Base-by-base conservation (phyloP, 352 stramenopile species). In the Globisporangium irregulare region DNA sequence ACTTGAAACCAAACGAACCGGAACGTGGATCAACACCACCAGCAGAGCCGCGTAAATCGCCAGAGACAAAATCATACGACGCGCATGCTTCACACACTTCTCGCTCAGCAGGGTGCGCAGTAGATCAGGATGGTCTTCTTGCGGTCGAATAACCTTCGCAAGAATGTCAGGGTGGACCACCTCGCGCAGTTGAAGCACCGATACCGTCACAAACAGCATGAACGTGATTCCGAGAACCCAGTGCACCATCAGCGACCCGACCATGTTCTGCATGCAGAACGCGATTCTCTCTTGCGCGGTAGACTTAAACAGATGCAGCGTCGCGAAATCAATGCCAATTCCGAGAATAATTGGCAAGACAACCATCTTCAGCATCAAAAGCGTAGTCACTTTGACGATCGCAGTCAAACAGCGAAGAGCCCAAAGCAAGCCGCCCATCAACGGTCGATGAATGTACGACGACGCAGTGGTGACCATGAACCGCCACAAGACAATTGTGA, bases 291-390 rank as follows among this genome's bases (percentile, higher is more conserved):
- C 81, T 71, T 93, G 83, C 3, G 84, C 73, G 22, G 77, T 85
- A 34, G 87, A 81, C 34, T 91, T 81, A 68, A 99, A 98, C 41
- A 99, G 68, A 38, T 82, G 77, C 6, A 98, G 80, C 27, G 95
- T 98, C 18, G 94, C 91, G 20, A 94, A 88, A 75, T 99, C 97
- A 41, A 99, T 94, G 38, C 95, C 95, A 24, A 98, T 54, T 0
- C 97, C 97, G 24, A 99, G 80, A 2, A 97, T 66, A 54, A 99
- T 88, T 3, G 97, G 97, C n/a, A 99, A 76, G 36, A 98, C 73
- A 53, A 99, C 88, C 97, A 99, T 99, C 85, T 99, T 99, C 38
- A 99, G 82, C 69, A 98, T 85, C 25, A 99, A 73, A 24, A 99
- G 80, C 18, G 97, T 92, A 14, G 93, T 93, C 18, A 99, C 96